Evolutionary conservation across 2,329 filamentous ascomycete genomes (phyloP).

Genomic region (Fusarium odoratissimum): DNA sequence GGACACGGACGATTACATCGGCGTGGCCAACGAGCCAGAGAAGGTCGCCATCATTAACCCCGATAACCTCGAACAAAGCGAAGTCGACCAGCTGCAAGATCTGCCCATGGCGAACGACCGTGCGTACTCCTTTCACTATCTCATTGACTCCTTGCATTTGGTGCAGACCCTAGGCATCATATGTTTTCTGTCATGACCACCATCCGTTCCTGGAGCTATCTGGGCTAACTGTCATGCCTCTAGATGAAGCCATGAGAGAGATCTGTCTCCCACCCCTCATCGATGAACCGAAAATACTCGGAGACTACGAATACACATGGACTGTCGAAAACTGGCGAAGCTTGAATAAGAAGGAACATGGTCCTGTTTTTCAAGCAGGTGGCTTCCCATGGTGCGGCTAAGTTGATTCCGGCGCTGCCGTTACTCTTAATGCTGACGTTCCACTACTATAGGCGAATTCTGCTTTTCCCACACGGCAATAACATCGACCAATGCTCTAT

Average conservation of each 20-base stretch:
- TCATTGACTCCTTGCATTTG: neutral
- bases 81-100: slow-evolving; percentile 60
- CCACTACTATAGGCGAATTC: slow-evolving; percentile 74
- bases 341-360: slow-evolving; percentile 83
- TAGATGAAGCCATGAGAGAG: slow-evolving; percentile 88
- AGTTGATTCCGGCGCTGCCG: slow-evolving; percentile 44
- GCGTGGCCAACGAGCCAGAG: slow-evolving; percentile 61
- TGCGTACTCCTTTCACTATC: slow-evolving; percentile 51
- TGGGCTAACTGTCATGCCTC: slow-evolving; percentile 37
- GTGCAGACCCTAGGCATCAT: neutral
- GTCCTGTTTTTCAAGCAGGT: slow-evolving; percentile 86
- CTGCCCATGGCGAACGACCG: slow-evolving; percentile 64
- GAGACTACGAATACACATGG: slow-evolving; percentile 85
- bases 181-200: neutral
- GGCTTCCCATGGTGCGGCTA: slow-evolving; percentile 81
- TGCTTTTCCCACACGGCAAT: slow-evolving; percentile 96
- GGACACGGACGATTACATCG: slow-evolving; percentile 66
- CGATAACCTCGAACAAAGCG: slow-evolving; percentile 60
- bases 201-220: neutral
- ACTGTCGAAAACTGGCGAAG: slow-evolving; percentile 85
- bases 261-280: slow-evolving; percentile 76
- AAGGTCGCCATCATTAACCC: slow-evolving; percentile 67
- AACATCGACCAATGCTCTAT: slow-evolving; percentile 94
- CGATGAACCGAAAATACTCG: slow-evolving; percentile 83
- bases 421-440: slow-evolving; percentile 34